Evolutionary conservation across 495 filamentous ascomycete genomes (phyloP), one percentile per base, ranked within the genome.

Genomic region (Xylaria sp.): DNA sequence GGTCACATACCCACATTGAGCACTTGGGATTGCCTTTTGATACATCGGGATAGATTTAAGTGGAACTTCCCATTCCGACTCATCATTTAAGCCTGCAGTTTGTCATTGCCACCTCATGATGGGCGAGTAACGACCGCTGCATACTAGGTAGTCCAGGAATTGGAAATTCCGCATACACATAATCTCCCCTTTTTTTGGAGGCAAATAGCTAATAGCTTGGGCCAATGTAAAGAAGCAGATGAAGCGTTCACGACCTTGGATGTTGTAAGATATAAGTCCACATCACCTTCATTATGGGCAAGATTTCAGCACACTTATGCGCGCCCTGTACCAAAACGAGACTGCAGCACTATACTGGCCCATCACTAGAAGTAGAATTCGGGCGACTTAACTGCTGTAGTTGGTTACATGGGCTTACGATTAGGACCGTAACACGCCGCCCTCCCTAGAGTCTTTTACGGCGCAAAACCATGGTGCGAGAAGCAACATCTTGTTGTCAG

Each of bases 51-150:
- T 9, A 21, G 29, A 7, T 57, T 31, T 2, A 33, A 33, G 12
- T 57, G 55, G 33, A 59, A 59, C 31, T 37, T 59, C 57, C 31
- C 37, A 35, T 37, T 17, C 17, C 11, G 57, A 59, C 31, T 59
- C 57, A 33, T 59, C 33, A 37, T n/a, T 58, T 59, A 11, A 3
- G 9, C 37, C 21, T 59, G 57, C 57, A 37, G 17, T 58, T 58
- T 37, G 33, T 12, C 17, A 59, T 59, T 37, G 33, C 19, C 19
- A 21, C n/a, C 26, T 21, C 19, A 29, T 37, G 33, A 21, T 35
- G 33, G 14, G 31, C 15, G 0, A 29, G 7, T 4, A 55, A 55
- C 12, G 19, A 7, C 19, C 14, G 31, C 19, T n/a, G 26, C 29
- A 17, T 35, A 35, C 2, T 58, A 15, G 14, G 9, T 8, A 17